Base-by-base conservation (phyloP, 805 yeast genomes). In the Sugiyamaella floridensis region DNA sequence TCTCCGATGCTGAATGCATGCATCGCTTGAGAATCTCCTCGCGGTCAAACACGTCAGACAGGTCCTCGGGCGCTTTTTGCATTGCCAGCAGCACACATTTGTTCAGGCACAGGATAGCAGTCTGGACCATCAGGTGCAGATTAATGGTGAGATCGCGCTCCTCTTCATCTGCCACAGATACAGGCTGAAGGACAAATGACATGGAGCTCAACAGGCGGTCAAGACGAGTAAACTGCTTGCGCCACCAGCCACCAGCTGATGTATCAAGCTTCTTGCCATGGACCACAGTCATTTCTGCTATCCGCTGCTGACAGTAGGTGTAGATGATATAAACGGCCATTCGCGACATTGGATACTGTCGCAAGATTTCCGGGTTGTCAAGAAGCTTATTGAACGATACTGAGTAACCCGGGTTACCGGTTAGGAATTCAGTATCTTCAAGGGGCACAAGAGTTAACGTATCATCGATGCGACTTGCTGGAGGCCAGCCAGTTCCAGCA, bases 401-500 rank as follows among this genome's bases (percentile, higher is more conserved):
- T 29, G 47, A 26, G 4, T 46, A 50, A 11, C 47, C 51, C 2
- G 57, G 45, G 10, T 26, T 43, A 29, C 62, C 62, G 14, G 45
- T 18, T 29, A 49, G 34, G 34, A 52, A 57, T 15, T 50, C 52
- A 42, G 50, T 55, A 43, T 65, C 69, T 43, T 59, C 58, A 29
- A 60, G 20, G 0, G 70, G 69, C 37, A 66, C 43, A 20, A 60
- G 53, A 2, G 64, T 56, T 29, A 46, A 45, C 32, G 66, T 56
- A 28, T 56, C 62, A 15, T 47, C 45, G 20, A 52, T 54, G 29
- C 57, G 50, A 22, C 60, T 40, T 16, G 49, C 26, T 43, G 53
- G 48, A 6, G 68, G 67, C 61, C 66, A 58, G 3, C 64, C 60
- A n/a, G 67, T 60, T 9, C 61, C 67, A 1, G 58, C 49, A 20